Evolutionary conservation across 106 monocot genomes (phyloP).

Genomic region (Dendrobium huoshanense): DNA sequence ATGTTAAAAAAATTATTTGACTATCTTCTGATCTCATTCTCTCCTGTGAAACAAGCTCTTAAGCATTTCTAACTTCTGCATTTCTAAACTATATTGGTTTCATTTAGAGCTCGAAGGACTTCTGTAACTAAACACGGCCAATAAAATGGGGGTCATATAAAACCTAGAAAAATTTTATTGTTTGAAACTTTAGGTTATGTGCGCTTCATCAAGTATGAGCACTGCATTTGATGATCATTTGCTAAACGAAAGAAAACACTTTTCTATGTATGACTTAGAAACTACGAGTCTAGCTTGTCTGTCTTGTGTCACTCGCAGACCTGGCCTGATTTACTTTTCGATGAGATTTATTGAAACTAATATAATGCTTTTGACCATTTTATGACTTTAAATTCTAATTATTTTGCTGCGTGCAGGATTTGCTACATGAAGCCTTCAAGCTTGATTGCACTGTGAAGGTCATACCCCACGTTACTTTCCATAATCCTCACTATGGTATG

Average conservation of each 20-base stretch:
- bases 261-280: background rate
- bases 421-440: conserved; percentile 2
- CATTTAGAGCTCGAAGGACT: background rate
- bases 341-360: background rate
- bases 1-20: background rate
- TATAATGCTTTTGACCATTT: background rate
- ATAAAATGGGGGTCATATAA: background rate
- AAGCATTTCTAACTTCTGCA: background rate
- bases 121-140: background rate
- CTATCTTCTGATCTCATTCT: background rate
- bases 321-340: background rate
- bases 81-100: background rate
- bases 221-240: background rate
- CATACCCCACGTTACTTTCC: conserved; percentile 6
- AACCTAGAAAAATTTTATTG: background rate
- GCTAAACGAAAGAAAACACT: background rate
- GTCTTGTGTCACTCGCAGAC: background rate
- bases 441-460: conserved; percentile 8
- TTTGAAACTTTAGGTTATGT: background rate
- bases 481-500: conserved; percentile 13
- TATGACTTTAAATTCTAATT: background rate
- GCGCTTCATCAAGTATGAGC: background rate
- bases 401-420: background rate
- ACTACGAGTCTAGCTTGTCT: background rate
- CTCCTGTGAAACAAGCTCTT: background rate